These are phyloP conservation scores for Aspergillus sp. DNA, from an alignment of 2,329 filamentous ascomycete species.

Conservation along the genomic window DNA sequence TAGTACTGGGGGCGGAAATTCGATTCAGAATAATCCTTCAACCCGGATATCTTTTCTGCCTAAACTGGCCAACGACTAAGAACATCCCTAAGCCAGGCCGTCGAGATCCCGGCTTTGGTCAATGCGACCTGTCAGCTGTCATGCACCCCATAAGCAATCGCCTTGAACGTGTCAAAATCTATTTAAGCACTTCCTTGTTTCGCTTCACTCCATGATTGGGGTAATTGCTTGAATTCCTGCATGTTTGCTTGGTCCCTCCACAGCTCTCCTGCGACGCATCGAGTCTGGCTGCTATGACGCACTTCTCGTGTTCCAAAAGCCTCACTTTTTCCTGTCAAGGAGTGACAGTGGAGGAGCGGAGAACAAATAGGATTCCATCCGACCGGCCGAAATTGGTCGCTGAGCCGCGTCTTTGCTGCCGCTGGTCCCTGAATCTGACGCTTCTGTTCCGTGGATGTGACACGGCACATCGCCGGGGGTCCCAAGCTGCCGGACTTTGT, in stretches of 20 bases:
- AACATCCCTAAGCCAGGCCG: neutral
- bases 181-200: neutral
- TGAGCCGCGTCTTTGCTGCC: neutral
- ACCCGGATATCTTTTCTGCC: neutral
- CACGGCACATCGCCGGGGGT: slow-evolving; percentile 18
- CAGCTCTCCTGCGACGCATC: neutral
- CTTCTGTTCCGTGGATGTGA: slow-evolving; percentile 17
- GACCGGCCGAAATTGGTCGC: slow-evolving; percentile 3
- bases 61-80: neutral
- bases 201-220: neutral
- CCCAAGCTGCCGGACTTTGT: slow-evolving; percentile 18
- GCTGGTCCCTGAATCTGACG: slow-evolving; percentile 14
- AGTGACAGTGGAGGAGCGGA: slow-evolving; percentile 4
- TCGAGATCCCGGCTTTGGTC: neutral
- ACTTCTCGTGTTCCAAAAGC: slow-evolving; percentile 6
- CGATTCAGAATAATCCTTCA: neutral
- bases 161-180: slow-evolving; percentile 1
- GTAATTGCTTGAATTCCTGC: neutral
- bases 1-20: neutral
- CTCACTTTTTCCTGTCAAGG: slow-evolving; percentile 22
- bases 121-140: slow-evolving; percentile 18
- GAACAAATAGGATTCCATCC: slow-evolving; percentile 24
- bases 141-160: slow-evolving; percentile 10
- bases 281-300: slow-evolving; percentile 1
- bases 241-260: slow-evolving; percentile 5